These are phyloP conservation scores for Chimonanthus praecox DNA, from an alignment of 164 flowering plant genomes.

Conservation along the genomic window DNA sequence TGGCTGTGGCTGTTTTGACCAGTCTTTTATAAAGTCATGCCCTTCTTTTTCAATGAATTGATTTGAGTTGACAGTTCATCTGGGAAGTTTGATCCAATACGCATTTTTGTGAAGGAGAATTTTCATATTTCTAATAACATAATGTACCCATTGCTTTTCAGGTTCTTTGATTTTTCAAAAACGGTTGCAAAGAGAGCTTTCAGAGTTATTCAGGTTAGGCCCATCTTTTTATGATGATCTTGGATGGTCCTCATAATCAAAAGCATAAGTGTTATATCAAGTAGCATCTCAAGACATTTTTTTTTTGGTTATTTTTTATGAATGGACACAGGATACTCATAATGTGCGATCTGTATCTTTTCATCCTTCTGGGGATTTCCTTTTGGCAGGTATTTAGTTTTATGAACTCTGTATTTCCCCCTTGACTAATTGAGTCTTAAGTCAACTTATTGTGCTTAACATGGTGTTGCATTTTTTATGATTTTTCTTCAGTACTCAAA, in stretches of 20 bases:
- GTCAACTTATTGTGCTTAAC: neutral
- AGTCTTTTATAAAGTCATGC: too few species aligned
- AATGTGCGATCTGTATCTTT: conserved; percentile 82
- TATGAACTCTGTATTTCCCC: conserved; percentile 1
- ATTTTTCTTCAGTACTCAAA: too few species aligned
- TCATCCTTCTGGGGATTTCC: conserved; percentile 86
- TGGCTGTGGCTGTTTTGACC: neutral
- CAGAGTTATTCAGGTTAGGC: conserved; percentile 68
- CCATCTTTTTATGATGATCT: conserved; percentile 1
- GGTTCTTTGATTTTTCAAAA: conserved; percentile 89
- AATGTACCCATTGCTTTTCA: conserved; percentile 19
- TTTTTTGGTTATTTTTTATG: conserved; percentile 5
- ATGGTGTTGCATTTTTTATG: too few species aligned
- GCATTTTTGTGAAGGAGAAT: neutral
- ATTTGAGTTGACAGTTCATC: neutral
- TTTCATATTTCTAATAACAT: neutral
- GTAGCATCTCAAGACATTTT: neutral
- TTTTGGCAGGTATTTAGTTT: conserved; percentile 57
- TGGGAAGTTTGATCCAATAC: neutral
- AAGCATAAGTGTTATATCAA: neutral
- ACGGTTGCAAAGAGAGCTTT: conserved; percentile 73
- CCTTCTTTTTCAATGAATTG: neutral
- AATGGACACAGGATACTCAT: conserved; percentile 69
- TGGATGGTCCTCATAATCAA: conserved; percentile 4
- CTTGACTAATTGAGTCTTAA: neutral